Base-by-base conservation (phyloP, 805 yeast species). In the Yamadazyma nakazawae region DNA sequence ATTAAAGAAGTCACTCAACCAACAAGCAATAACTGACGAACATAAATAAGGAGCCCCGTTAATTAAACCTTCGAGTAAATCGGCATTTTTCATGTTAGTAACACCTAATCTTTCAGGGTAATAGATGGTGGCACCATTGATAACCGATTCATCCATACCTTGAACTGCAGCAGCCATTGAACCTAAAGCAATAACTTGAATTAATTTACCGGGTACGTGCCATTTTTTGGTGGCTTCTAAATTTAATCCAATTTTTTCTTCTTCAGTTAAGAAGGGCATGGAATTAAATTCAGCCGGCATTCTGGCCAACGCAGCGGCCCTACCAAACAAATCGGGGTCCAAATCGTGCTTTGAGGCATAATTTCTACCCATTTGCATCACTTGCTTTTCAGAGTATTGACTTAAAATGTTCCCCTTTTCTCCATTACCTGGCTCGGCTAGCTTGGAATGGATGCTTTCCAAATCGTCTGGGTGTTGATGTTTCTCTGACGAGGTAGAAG, bases 121-220 rank as follows among this genome's bases (percentile, higher is more conserved):
- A 51, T 75, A 78, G 19, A 82, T 60, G 40, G 76, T 79, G 18
- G 88, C 88, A 32, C 88, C 89, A 52, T 83, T 82, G 48, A 81
- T 68, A 9, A 82, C 88, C 6, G 87, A 76, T 60, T 84, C 86
- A 60, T 84, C 89, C 86, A 81, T 81, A 44, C 89, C 89, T 59
- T 84, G 89, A 35, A 82, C 85, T 5, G 85, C 82, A 3, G 86
- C 84, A 43, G 86, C 81, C 71, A 82, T 68, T 2, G 88, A 82
- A 39, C 85, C 81, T 56, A 81, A 65, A 8, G 82, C 75, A 62
- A 80, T 76, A 17, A 78, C 74, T 49, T 70, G 79, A 50, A 77
- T 61, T 54, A 84, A 67, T 48, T 74, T 79, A 9, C 56, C 18
- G 68, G 77, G 81, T 21, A 77, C 75, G 45, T 67, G 67, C 74